Conservation (phyloP, 2,329 filamentous ascomycete species). For the Cladosporium oxysporum region DNA sequence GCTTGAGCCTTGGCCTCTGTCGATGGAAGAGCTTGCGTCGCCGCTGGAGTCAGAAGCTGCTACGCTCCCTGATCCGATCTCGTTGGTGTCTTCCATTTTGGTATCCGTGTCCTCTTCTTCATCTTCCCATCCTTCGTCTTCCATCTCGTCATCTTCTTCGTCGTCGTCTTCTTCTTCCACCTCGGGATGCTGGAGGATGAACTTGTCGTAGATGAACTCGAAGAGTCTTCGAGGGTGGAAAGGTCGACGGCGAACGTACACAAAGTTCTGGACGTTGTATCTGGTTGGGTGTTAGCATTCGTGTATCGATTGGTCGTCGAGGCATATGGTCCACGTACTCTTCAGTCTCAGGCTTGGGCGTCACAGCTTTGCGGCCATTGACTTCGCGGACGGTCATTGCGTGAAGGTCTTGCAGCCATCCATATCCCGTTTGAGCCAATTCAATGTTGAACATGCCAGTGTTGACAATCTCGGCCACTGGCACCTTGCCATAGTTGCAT, state of each 20-base stretch:
- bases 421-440: conserved; percentile 63
- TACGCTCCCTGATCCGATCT: conserved; percentile 19
- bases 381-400: conserved; percentile 66
- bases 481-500: conserved; percentile 59
- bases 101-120: conserved; percentile 28
- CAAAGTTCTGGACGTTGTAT: conserved; percentile 70
- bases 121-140: conserved; percentile 19
- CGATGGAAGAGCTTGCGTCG: conserved; percentile 33
- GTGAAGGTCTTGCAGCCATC: conserved; percentile 70
- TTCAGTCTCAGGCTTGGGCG: conserved; percentile 69
- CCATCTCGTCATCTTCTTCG: conserved; percentile 29
- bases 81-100: conserved; percentile 29
- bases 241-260: conserved; percentile 60
- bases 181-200: conserved; percentile 44
- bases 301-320: too few species aligned
- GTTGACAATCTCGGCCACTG: conserved; percentile 64
- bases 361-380: conserved; percentile 55
- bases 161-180: conserved; percentile 40
- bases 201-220: conserved; percentile 45
- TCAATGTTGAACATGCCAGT: conserved; percentile 67
- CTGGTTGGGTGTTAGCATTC: conserved; percentile 31
- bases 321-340: conserved; percentile 49
- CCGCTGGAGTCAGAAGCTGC: conserved; percentile 38
- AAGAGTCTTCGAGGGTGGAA: conserved; percentile 47
- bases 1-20: conserved; percentile 17